Evolutionary conservation across 2,329 filamentous ascomycete species (phyloP).

Genomic region (Microcyclosporella mali): DNA sequence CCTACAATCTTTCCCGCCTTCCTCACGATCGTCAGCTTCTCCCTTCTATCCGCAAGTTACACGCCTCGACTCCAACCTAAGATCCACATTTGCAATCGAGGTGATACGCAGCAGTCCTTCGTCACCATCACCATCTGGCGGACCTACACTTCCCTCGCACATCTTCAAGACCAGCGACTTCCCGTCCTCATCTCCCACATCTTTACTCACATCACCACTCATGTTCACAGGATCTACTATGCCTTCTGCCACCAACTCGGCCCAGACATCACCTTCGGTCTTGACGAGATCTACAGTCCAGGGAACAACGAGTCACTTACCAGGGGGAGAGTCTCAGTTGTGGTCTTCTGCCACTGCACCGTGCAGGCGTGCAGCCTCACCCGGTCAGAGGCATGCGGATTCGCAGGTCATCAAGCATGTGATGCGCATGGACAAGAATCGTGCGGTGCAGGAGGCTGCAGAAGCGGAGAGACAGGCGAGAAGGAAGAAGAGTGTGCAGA

Average conservation of each 20-base stretch:
- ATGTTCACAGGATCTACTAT: slow-evolving; percentile 11
- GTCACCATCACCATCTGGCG: neutral
- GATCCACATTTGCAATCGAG: neutral
- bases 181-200: neutral
- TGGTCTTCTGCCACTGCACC: neutral
- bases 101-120: neutral
- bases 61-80: neutral
- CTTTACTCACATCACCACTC: slow-evolving; percentile 3
- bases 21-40: neutral
- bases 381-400: slow-evolving; percentile 1
- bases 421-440: slow-evolving; percentile 15
- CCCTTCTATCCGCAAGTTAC: neutral
- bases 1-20: neutral
- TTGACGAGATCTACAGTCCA: neutral
- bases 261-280: neutral
- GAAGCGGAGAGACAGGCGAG: slow-evolving; percentile 16
- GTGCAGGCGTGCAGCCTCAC: neutral
- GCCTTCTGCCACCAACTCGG: slow-evolving; percentile 2
- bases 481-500: slow-evolving; percentile 8
- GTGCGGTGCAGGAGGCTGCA: slow-evolving; percentile 20
- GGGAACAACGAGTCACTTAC: neutral
- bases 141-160: slow-evolving; percentile 12
- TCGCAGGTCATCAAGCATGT: slow-evolving; percentile 10
- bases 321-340: slow-evolving; percentile 3
- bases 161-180: slow-evolving; percentile 11